A percentile compares a stretch with the other conserved stretches of the same genome.
phyloP scores from a whole-genome alignment of 78 protist genomes.

The Cavenderia fasciculata region DNA sequence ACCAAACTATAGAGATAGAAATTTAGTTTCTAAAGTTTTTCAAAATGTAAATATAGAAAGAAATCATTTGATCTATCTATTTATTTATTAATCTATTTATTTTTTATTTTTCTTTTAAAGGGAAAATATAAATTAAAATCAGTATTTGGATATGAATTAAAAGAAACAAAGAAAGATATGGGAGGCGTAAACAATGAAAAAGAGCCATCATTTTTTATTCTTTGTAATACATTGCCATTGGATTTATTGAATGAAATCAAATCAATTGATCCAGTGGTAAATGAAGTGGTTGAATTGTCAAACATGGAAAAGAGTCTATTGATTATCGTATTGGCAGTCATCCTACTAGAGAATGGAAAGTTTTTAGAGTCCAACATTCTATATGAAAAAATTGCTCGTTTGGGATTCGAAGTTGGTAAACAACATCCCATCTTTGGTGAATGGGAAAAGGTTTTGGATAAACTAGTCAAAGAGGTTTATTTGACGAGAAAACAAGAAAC shows the following conservation, averaged over 20 bases:
- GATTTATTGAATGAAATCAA: neutral
- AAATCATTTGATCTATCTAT: too few relatives aligned
- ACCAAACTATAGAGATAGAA: slow-evolving; percentile 13
- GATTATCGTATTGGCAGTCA: neutral
- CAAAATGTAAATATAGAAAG: too few relatives aligned
- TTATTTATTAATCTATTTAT: too few relatives aligned
- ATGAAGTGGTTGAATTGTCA: neutral
- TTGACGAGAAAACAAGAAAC: neutral
- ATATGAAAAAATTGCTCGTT: neutral
- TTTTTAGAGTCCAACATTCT: neutral
- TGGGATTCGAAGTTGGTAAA: slow-evolving; percentile 8
- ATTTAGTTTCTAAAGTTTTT: neutral
- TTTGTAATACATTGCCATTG: neutral
- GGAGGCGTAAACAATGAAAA: neutral
- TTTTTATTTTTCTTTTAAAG: too few relatives aligned
- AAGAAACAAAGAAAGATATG: neutral
- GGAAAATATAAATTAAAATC: slow-evolving; percentile 8
- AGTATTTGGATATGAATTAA: slow-evolving; percentile 28
- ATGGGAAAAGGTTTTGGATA: slow-evolving; percentile 27
- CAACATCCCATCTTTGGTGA: slow-evolving; percentile 48
- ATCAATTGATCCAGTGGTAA: neutral
- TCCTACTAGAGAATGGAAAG: neutral
- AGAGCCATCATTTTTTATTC: neutral
- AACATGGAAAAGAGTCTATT: slow-evolving; percentile 1
- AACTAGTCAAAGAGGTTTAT: slow-evolving; percentile 5